These are phyloP conservation scores for Rubroshorea leprosula DNA, from an alignment of 345 rosid species.

Conservation along the genomic window DNA sequence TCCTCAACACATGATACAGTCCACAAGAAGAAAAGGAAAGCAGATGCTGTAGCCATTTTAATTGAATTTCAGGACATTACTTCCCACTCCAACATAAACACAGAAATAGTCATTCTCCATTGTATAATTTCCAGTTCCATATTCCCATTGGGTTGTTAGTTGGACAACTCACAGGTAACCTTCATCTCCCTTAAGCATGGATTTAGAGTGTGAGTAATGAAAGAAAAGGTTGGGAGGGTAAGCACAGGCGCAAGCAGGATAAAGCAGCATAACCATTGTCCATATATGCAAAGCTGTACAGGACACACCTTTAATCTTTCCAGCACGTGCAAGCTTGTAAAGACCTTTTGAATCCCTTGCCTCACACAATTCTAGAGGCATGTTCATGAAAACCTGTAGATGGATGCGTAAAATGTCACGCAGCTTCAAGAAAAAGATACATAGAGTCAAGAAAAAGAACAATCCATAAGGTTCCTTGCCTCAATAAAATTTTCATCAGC, in stretches of 20 bases:
- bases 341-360: constrained; percentile 86
- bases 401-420: not conserved
- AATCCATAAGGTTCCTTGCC: constrained; percentile 33
- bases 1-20: too few species aligned
- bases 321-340: constrained; percentile 90
- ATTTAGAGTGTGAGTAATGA: not conserved
- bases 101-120: too few species aligned
- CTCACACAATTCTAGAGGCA: constrained; percentile 74
- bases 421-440: constrained; percentile 4
- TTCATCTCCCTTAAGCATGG: too few species aligned
- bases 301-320: constrained; percentile 76
- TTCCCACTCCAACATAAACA: too few species aligned
- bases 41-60: not conserved
- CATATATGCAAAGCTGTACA: not conserved
- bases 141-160: too few species aligned
- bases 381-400: constrained; percentile 81
- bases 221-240: not conserved
- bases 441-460: constrained; percentile 5
- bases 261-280: not conserved
- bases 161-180: not conserved
- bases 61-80: too few species aligned
- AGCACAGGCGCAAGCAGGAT: too few species aligned
- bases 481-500: constrained; percentile 69
- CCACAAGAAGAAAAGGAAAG: not conserved
- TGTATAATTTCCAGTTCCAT: too few species aligned